Evolutionary conservation across 805 yeast genomes (phyloP), one percentile per base, ranked within the genome.

Genomic region (Starmerella ratchasimensis): DNA sequence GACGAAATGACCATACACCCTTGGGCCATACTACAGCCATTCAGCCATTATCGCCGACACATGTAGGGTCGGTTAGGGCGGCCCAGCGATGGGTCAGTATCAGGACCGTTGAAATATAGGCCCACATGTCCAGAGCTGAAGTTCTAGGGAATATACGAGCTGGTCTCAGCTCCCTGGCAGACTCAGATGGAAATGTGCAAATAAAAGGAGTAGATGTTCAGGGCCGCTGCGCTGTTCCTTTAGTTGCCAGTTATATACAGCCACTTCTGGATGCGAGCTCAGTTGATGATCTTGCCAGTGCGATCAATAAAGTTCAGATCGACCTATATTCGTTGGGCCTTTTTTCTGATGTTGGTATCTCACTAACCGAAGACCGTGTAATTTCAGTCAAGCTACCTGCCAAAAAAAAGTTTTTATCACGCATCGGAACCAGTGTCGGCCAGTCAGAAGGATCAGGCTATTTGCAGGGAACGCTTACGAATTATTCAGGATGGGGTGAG

Each of bases 401-500:
- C 10, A 69, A 69, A 3, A 82, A 82, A 48, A 68, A 70, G 47
- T 79, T 84, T 49, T 68, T 71, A 42, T 86, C 93, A 37, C 80
- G 80, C 50, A 81, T 96, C 1, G 99, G 99, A 3, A 90, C 97
- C 2, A 86, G 84, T 57, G 72, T 90, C 6, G 97, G 97, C 2
- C 88, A 90, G 54, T 94, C 94, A 23, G 97, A 90, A 62, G 98
- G 96, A 22, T 90, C 81, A 53, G 97, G 96, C 1, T 84, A 86
- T 53, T 67, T 83, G 33, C 76, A 81, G 23, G 72, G 86, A 39
- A 84, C 74, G 56, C 62, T 65, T 41, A 57, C 67, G 31, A 77
- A 77, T 51, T 60, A 70, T 7, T 67, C 76, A 46, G 83, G 80
- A 4, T 77, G 76, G n/a, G 83, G 80, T 13, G 86, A 78, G 52